Conservation (phyloP, 352 stramenopile genomes). For the Phytophthora palmivora region DNA sequence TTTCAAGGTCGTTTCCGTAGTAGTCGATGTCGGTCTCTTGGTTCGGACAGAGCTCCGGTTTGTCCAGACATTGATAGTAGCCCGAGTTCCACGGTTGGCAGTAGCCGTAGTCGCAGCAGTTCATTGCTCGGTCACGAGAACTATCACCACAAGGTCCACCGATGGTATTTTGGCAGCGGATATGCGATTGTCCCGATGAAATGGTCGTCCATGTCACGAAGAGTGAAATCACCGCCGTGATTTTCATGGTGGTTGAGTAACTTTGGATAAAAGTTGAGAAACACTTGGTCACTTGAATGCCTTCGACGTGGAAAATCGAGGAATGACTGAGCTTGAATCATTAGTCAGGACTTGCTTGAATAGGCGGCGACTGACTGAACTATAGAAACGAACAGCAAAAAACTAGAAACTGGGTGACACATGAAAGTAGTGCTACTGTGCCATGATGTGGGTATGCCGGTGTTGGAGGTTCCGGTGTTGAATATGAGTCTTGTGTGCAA, state of each 20-base stretch:
- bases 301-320: slow-evolving; percentile 25
- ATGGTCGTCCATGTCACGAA: slow-evolving; percentile 13
- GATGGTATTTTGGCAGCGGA: slow-evolving; percentile 58
- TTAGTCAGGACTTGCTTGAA: no score
- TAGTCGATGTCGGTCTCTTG: slow-evolving; percentile 63
- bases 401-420: slow-evolving; percentile 8
- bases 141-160: slow-evolving; percentile 37
- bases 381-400: slow-evolving; percentile 36
- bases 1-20: no score
- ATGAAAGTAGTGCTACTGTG: slow-evolving; percentile 15
- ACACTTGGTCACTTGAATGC: slow-evolving; percentile 15
- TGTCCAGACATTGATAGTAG: slow-evolving; percentile 69
- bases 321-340: slow-evolving; percentile 17
- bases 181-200: slow-evolving; percentile 42
- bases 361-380: slow-evolving; percentile 11
- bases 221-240: slow-evolving; percentile 5
- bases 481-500: no score
- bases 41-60: slow-evolving; percentile 44
- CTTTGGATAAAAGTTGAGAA: slow-evolving; percentile 17
- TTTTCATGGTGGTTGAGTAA: slow-evolving; percentile 26
- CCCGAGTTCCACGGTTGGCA: slow-evolving; percentile 69
- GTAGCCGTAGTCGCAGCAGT: slow-evolving; percentile 56
- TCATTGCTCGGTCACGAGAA: slow-evolving; percentile 39
- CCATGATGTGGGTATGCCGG: slow-evolving; percentile 14
- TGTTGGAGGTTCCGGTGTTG: no score